Evolutionary conservation across 2,329 filamentous ascomycete species (phyloP).

Genomic region (Aquanectria penicillioides): DNA sequence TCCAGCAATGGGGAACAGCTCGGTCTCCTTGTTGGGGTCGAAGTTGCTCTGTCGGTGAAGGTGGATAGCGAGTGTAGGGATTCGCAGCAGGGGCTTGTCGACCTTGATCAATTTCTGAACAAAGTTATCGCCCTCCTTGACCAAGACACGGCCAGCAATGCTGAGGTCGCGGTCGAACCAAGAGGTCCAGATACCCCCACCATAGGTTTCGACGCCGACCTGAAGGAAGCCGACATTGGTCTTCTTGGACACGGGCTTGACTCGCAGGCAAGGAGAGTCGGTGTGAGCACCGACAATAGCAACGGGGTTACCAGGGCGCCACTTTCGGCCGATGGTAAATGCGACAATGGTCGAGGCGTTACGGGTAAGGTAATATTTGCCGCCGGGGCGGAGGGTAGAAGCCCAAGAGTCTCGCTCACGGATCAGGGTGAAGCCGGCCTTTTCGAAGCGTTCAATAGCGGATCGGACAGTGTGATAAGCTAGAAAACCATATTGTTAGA

Average conservation of each 20-base stretch:
- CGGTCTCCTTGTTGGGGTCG: constrained; percentile 95
- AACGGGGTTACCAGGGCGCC: constrained; percentile 90
- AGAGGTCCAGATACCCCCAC: constrained; percentile 96
- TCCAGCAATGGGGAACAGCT: constrained; percentile 92
- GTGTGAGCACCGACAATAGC: constrained; percentile 96
- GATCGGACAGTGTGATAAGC: constrained; percentile 94
- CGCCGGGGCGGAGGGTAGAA: constrained; percentile 80
- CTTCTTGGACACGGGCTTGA: constrained; percentile 96
- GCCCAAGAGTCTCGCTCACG: constrained; percentile 93
- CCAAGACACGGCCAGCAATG: constrained; percentile 88
- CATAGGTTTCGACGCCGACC: constrained; percentile 96
- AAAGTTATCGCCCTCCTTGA: constrained; percentile 77
- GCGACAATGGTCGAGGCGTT: constrained; percentile 93
- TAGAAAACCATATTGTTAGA: constrained; percentile 51
- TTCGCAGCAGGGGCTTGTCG: constrained; percentile 87
- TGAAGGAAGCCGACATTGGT: constrained; percentile 87
- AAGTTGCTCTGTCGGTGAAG: constrained; percentile 88
- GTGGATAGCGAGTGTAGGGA: constrained; percentile 94
- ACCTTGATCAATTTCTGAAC: constrained; percentile 89
- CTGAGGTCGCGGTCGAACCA: constrained; percentile 97
- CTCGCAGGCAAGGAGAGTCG: constrained; percentile 88
- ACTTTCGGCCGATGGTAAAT: constrained; percentile 90
- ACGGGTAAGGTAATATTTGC: constrained; percentile 95
- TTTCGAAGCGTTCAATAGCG: constrained; percentile 77
- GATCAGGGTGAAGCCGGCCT: constrained; percentile 88